Conservation (phyloP, 2,329 filamentous ascomycete species). For the Penicillium capsulatum region DNA sequence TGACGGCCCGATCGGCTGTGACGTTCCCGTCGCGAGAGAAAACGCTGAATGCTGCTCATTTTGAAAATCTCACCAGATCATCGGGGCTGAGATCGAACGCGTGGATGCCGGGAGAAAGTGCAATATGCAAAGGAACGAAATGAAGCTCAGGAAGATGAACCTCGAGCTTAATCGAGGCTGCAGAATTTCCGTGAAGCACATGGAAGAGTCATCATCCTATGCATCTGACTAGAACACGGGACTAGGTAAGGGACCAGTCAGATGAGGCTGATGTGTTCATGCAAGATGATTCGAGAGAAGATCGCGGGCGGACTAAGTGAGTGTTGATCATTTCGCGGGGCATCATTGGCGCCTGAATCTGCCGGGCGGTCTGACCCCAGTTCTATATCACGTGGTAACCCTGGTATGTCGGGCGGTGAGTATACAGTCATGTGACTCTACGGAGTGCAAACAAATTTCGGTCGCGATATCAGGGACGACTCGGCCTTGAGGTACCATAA, state of each 20-base stretch:
- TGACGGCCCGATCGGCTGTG: slow-evolving; percentile 26
- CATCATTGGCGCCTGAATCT: slow-evolving; percentile 3
- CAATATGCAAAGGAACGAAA: slow-evolving; percentile 23
- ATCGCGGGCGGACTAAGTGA: slow-evolving; percentile 12
- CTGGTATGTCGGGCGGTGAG: slow-evolving; percentile 12
- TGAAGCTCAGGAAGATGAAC: slow-evolving; percentile 10
- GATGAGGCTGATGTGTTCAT: slow-evolving; percentile 1
- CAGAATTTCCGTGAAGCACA: slow-evolving; percentile 23
- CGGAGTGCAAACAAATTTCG: slow-evolving; percentile 33
- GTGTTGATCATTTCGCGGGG: slow-evolving; percentile 21
- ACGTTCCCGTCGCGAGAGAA: slow-evolving; percentile 40
- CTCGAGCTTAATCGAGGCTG: slow-evolving; percentile 26
- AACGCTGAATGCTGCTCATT: slow-evolving; percentile 43
- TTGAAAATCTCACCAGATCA: slow-evolving; percentile 5
- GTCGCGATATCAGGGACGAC: slow-evolving; percentile 3
- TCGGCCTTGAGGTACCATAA: neutral
- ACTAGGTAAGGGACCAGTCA: slow-evolving; percentile 1
- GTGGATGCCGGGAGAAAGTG: slow-evolving; percentile 6
- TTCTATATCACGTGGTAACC: neutral
- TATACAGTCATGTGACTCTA: slow-evolving; percentile 21
- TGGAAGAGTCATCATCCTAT: slow-evolving; percentile 23
- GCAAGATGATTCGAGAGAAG: slow-evolving; percentile 10
- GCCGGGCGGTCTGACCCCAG: too few relatives aligned
- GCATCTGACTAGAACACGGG: slow-evolving; percentile 19
- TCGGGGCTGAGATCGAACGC: slow-evolving; percentile 7